Conservation (phyloP, 2,329 filamentous ascomycete species). For the Trichoderma koningiopsis region DNA sequence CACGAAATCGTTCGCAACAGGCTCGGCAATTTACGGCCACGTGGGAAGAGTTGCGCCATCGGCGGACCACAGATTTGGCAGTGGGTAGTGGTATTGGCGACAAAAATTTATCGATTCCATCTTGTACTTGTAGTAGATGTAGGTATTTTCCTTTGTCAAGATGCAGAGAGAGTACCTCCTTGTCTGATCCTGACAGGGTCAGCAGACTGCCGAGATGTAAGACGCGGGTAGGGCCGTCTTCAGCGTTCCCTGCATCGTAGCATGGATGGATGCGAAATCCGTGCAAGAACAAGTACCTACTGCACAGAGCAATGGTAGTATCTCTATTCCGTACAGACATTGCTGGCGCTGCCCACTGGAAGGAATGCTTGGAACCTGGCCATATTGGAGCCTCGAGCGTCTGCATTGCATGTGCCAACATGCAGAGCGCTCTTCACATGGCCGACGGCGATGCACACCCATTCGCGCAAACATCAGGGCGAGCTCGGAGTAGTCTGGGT, state of each 20-base stretch:
- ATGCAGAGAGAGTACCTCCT: background rate
- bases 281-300: background rate
- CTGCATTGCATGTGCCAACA: background rate
- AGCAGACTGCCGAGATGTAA: constrained; percentile 8
- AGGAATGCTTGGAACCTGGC: background rate
- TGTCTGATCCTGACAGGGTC: background rate
- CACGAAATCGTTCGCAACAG: background rate
- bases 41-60: constrained; percentile 19
- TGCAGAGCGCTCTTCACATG: background rate
- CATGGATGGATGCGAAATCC: background rate
- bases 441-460: background rate
- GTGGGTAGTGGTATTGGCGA: background rate
- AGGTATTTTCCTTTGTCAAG: background rate
- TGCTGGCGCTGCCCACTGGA: background rate
- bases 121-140: background rate
- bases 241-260: constrained; percentile 3
- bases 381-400: background rate
- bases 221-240: constrained; percentile 19
- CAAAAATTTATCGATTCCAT: background rate
- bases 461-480: background rate
- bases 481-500: background rate
- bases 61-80: constrained; percentile 4
- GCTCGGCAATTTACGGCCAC: constrained; percentile 13
- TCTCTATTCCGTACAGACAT: background rate
- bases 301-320: background rate